Conservation (phyloP, 2,329 filamentous ascomycete genomes). For the Sclerotinia sclerotiorum region DNA sequence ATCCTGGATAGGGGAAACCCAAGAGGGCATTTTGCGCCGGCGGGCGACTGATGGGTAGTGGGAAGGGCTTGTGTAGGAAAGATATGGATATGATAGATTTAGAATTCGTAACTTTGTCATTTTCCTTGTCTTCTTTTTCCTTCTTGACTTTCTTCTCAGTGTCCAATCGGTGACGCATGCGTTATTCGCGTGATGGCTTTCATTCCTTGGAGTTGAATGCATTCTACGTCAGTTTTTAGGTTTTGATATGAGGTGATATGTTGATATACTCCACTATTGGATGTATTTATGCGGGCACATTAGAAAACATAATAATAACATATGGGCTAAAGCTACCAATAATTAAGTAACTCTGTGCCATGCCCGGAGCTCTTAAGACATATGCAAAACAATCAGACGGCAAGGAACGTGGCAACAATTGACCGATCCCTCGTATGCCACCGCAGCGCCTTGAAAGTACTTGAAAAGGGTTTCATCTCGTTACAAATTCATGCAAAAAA, state of each 20-base stretch:
- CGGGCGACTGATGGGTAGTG: conserved; percentile 22
- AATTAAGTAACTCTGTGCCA: not conserved
- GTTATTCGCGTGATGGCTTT: conserved; percentile 35
- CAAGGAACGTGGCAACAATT: conserved; percentile 30
- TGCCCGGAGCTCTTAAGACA: not conserved
- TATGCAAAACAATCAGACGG: not conserved
- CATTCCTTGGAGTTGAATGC: conserved; percentile 32
- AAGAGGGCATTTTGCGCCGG: conserved; percentile 34
- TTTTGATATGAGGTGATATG: not conserved
- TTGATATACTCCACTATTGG: not conserved
- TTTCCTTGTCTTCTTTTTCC: conserved; percentile 34
- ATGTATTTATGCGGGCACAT: not conserved
- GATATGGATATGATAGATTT: conserved; percentile 31
- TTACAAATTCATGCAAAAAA: conserved; percentile 4
- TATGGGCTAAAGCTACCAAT: not conserved
- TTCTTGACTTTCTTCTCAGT: conserved; percentile 33
- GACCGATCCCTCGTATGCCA: conserved; percentile 27
- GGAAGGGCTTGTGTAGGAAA: conserved; percentile 19
- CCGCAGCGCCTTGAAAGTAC: not conserved
- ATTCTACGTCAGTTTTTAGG: conserved; percentile 24
- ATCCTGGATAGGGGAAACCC: conserved; percentile 34
- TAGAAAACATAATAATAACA: not conserved
- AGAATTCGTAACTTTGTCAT: conserved; percentile 33
- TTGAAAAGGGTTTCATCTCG: conserved; percentile 2
- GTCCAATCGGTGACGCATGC: conserved; percentile 31